Percentiles rank a stretch among this genome's conserved stretches.
These are phyloP conservation scores for Bassia scoparia DNA, from an alignment of 148 eudicot genomes.

Conservation along the genomic window DNA sequence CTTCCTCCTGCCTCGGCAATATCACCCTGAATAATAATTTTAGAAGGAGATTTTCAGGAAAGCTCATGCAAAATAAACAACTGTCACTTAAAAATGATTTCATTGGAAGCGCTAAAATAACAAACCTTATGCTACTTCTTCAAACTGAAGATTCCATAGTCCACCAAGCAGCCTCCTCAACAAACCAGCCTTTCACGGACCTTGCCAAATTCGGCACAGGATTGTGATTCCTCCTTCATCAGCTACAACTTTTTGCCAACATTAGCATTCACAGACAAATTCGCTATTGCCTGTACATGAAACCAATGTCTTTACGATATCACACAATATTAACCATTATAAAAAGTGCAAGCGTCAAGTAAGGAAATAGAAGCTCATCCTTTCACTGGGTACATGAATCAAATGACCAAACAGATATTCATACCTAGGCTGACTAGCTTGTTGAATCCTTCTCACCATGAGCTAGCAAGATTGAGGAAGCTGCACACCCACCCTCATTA, in stretches of 20 bases:
- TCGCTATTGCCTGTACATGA: conserved; percentile 79
- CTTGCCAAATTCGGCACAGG: conserved; percentile 75
- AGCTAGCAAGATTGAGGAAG: conserved; percentile 69
- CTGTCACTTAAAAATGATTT: background rate
- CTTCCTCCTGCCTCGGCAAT: conserved; percentile 93
- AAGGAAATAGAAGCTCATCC: background rate
- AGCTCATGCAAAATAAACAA: background rate
- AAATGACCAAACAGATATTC: conserved; percentile 1
- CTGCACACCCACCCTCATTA: conserved; percentile 77
- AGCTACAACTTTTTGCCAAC: conserved; percentile 97
- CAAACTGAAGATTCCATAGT: conserved; percentile 94
- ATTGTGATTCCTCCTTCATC: conserved; percentile 86
- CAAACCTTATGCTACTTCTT: conserved; percentile 97
- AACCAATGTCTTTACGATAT: background rate
- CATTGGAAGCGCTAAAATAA: conserved; percentile 13
- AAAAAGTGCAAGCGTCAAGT: background rate
- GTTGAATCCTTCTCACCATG: conserved; percentile 96
- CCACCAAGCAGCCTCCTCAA: conserved; percentile 99
- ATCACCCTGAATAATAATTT: conserved; percentile 59
- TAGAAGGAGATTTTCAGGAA: too few relatives aligned
- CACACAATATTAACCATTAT: conserved; percentile 8
- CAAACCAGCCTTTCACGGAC: conserved; percentile 88
- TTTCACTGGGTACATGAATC: background rate
- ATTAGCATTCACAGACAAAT: conserved; percentile 84
- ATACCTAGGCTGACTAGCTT: conserved; percentile 91